These are phyloP conservation scores for Toxoplasma gondii DNA, from an alignment of 169 alveolate species.

Conservation along the genomic window DNA sequence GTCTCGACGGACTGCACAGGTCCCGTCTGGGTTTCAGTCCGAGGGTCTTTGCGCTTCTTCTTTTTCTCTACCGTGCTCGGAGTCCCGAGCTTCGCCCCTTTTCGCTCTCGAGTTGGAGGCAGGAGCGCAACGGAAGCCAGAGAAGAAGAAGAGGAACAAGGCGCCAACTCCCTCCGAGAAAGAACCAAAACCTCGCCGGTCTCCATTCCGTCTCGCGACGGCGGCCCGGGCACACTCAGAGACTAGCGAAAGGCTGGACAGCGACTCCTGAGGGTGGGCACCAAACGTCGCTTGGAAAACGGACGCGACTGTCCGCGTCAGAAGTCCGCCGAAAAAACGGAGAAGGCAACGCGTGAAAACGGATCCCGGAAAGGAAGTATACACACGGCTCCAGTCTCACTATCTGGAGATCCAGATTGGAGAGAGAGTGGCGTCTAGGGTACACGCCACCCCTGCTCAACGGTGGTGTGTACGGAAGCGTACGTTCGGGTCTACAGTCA, in stretches of 20 bases:
- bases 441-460: no score
- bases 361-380: no score
- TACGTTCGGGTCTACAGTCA: no score
- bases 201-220: not conserved
- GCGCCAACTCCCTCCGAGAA: not conserved
- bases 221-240: not conserved
- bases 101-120: not conserved
- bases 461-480: no score
- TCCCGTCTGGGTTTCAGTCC: not conserved
- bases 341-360: no score
- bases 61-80: not conserved
- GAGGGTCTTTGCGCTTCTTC: not conserved
- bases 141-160: not conserved
- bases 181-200: not conserved
- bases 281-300: not conserved
- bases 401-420: no score
- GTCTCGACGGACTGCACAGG: not conserved
- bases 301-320: not conserved
- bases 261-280: not conserved
- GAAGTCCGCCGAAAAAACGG: not conserved
- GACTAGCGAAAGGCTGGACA: not conserved
- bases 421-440: no score
- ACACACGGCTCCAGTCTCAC: no score
- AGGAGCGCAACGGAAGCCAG: not conserved
- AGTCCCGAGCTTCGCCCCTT: not conserved